Conservation (phyloP, 2,329 filamentous ascomycete genomes). For the Calonectria multiphialidica region DNA sequence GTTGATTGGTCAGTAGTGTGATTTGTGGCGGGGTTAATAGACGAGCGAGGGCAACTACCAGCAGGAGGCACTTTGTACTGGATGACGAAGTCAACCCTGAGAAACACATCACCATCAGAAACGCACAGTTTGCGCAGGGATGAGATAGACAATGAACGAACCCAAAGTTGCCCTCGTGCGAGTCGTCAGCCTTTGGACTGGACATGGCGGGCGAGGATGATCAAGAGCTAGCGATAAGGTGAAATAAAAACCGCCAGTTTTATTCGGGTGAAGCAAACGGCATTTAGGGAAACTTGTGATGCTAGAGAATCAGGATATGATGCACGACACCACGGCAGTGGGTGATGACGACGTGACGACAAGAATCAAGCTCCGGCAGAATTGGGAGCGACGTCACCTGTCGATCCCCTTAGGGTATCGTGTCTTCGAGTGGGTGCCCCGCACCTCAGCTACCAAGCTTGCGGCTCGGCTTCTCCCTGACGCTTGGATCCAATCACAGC, state of each 20-base stretch:
- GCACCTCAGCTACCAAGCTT: conserved; percentile 12
- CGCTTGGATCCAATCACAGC: background rate
- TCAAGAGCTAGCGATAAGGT: no score
- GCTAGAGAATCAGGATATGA: conserved; percentile 29
- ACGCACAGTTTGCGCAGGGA: background rate
- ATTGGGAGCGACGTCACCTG: conserved; percentile 37
- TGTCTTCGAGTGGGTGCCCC: conserved; percentile 12
- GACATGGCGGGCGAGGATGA: conserved; percentile 45
- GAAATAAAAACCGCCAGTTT: background rate
- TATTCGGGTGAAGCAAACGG: background rate
- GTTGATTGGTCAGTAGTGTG: conserved; percentile 16
- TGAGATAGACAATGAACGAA: conserved; percentile 37
- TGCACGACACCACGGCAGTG: conserved; percentile 29
- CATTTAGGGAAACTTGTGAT: background rate
- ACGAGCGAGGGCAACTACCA: conserved; percentile 58
- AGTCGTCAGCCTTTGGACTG: conserved; percentile 44
- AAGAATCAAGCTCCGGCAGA: conserved; percentile 41
- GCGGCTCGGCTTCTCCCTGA: background rate
- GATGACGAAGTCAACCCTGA: conserved; percentile 88
- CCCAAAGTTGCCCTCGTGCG: conserved; percentile 55
- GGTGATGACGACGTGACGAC: conserved; percentile 14
- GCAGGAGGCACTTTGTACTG: conserved; percentile 79
- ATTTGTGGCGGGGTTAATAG: background rate
- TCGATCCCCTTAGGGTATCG: conserved; percentile 25
- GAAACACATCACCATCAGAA: conserved; percentile 21